Evolutionary conservation across 345 rosid species (phyloP).

Genomic region (Linum tenue): DNA sequence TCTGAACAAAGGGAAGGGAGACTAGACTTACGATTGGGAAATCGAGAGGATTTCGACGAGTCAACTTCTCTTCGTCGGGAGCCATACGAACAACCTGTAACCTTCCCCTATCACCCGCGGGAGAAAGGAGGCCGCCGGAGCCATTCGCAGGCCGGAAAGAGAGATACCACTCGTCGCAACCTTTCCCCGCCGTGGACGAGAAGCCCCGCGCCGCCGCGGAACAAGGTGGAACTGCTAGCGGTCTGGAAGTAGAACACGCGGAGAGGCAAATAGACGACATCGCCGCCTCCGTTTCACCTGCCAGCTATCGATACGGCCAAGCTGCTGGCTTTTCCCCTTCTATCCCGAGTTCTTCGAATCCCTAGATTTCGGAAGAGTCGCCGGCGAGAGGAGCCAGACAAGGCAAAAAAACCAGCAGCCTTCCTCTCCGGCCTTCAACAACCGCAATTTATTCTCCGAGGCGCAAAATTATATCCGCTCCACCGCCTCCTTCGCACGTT

Average conservation of each 20-base stretch:
- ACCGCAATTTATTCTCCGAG: no score
- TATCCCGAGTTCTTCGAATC: no score
- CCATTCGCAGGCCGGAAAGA: constrained; percentile 10
- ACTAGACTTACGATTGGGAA: constrained; percentile 45
- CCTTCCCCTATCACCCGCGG: neutral
- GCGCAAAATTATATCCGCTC: no score
- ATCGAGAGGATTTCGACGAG: constrained; percentile 63
- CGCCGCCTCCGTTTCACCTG: neutral
- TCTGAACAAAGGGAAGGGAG: neutral
- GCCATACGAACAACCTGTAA: constrained; percentile 55
- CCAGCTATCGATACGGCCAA: no score
- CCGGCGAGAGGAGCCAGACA: no score
- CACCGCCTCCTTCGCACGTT: no score
- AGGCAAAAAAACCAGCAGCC: no score
- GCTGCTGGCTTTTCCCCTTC: no score
- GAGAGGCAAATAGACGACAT: constrained; percentile 16
- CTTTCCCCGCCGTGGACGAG: constrained; percentile 14
- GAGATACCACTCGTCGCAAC: constrained; percentile 15
- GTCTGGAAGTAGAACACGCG: no score
- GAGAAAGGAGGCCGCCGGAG: constrained; percentile 5
- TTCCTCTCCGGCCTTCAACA: no score
- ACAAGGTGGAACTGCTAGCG: neutral
- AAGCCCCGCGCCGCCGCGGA: neutral
- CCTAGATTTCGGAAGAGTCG: no score
- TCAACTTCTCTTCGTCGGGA: constrained; percentile 61